phyloP scores from a whole-genome alignment of 495 filamentous ascomycete genomes.

The Tirmania nivea region DNA sequence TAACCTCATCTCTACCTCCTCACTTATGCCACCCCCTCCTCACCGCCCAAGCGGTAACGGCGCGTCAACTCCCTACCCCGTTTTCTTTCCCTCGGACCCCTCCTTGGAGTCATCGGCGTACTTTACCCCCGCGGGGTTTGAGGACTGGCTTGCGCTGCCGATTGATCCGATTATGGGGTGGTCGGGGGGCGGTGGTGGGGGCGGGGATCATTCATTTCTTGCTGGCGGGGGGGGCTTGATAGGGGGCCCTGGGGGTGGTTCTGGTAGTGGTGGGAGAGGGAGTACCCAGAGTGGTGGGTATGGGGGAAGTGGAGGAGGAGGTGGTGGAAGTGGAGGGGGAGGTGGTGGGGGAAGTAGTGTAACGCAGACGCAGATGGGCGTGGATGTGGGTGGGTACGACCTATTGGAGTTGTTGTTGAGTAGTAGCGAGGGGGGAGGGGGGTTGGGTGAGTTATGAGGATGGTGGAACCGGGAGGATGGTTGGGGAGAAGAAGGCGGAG shows the following conservation, averaged over 20 bases:
- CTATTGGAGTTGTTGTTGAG: neutral
- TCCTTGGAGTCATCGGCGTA: neutral
- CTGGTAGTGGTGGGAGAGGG: neutral
- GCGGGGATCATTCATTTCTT: constrained; percentile 9
- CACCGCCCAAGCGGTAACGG: neutral
- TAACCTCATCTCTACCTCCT: neutral
- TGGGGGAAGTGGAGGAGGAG: neutral
- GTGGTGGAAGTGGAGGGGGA: neutral
- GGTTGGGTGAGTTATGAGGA: too few relatives aligned
- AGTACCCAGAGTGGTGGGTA: neutral
- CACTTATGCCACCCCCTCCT: neutral
- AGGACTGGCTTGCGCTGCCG: constrained; percentile 18
- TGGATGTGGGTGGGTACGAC: neutral
- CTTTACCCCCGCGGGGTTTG: neutral
- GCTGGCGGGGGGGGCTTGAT: constrained; percentile 12
- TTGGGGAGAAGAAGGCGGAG: too few relatives aligned
- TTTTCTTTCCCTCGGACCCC: neutral
- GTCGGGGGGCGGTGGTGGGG: constrained; percentile 10
- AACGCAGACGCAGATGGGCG: neutral
- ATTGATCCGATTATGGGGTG: constrained; percentile 13
- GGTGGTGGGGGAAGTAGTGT: neutral
- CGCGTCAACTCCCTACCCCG: neutral
- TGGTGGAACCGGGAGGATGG: too few relatives aligned
- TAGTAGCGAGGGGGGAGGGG: neutral
- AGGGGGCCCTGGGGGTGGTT: neutral